A percentile compares a stretch with the other conserved stretches of the same genome.
phyloP scores from a whole-genome alignment of 2,329 filamentous ascomycete species.

The Xylariomycetidae sp. region DNA sequence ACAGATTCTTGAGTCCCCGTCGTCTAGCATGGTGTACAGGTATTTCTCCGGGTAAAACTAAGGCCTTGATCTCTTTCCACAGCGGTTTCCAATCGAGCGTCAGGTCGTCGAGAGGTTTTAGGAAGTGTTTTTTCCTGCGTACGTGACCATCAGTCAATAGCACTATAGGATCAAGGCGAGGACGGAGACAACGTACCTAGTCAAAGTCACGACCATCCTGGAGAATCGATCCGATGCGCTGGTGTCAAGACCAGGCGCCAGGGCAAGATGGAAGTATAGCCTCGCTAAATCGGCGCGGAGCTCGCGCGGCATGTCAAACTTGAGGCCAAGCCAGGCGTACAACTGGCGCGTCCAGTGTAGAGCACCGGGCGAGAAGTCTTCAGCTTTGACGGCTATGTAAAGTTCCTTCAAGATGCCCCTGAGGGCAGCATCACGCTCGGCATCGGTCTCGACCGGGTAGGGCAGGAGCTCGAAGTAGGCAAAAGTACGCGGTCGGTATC shows the following conservation, averaged over 20 bases:
- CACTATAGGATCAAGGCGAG: too few species aligned
- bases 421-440: conserved; percentile 70
- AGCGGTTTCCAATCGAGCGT: conserved; percentile 87
- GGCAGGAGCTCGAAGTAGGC: conserved; percentile 88
- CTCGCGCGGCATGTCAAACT: conserved; percentile 89
- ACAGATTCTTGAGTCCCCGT: conserved; percentile 58
- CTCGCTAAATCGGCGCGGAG: conserved; percentile 78
- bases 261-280: conserved; percentile 88
- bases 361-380: conserved; percentile 90
- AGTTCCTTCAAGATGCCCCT: conserved; percentile 88
- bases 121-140: conserved; percentile 83
- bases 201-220: conserved; percentile 92
- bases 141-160: too few species aligned
- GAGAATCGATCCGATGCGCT: conserved; percentile 82
- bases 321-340: conserved; percentile 88
- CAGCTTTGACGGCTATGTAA: conserved; percentile 83
- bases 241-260: conserved; percentile 83
- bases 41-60: conserved; percentile 81
- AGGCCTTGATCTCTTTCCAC: conserved; percentile 85
- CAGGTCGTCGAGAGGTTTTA: conserved; percentile 86
- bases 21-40: conserved; percentile 56
- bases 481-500: conserved; percentile 83
- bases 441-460: conserved; percentile 77
- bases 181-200: conserved; percentile 59
- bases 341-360: conserved; percentile 97